These are phyloP conservation scores for Posidonia australis DNA, from an alignment of 106 monocot species.

Conservation along the genomic window DNA sequence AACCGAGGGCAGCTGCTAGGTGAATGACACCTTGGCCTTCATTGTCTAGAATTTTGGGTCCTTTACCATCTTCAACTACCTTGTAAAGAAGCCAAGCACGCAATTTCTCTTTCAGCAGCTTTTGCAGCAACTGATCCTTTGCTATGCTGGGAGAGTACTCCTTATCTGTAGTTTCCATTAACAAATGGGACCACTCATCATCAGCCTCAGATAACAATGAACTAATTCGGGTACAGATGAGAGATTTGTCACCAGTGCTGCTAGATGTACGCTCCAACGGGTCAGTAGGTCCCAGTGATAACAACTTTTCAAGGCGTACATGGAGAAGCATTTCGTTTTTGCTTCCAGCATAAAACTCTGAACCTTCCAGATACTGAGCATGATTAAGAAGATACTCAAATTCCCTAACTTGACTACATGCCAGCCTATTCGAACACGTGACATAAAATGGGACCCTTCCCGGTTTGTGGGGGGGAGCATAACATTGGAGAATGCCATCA, in stretches of 20 bases:
- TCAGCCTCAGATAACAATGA: conserved; percentile 35
- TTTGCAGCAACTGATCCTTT: conserved; percentile 32
- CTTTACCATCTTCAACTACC: conserved; percentile 66
- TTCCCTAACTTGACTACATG: conserved; percentile 89
- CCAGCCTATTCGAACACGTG: conserved; percentile 79
- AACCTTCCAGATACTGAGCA: conserved; percentile 24
- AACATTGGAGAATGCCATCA: conserved; percentile 61
- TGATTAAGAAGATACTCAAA: conserved; percentile 54
- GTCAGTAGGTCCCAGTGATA: conserved; percentile 15
- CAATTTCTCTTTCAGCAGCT: conserved; percentile 60
- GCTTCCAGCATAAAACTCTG: conserved; percentile 16
- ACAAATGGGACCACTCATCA: conserved; percentile 44
- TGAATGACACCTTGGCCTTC: conserved; percentile 90
- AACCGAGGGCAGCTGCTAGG: conserved; percentile 84
- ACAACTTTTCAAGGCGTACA: conserved; percentile 56
- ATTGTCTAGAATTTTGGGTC: conserved; percentile 56
- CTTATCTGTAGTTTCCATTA: conserved; percentile 23
- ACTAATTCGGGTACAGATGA: conserved; percentile 33
- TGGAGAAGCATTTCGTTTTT: conserved; percentile 40
- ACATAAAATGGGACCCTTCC: conserved; percentile 87
- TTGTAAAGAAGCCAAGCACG: conserved; percentile 69
- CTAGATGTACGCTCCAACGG: conserved; percentile 6
- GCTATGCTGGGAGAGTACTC: conserved; percentile 20
- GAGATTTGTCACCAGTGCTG: conserved; percentile 18
- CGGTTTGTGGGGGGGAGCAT: conserved; percentile 50